Evolutionary conservation across 768 basidiomycete genomes (phyloP).

Genomic region (Boletus fagicola): DNA sequence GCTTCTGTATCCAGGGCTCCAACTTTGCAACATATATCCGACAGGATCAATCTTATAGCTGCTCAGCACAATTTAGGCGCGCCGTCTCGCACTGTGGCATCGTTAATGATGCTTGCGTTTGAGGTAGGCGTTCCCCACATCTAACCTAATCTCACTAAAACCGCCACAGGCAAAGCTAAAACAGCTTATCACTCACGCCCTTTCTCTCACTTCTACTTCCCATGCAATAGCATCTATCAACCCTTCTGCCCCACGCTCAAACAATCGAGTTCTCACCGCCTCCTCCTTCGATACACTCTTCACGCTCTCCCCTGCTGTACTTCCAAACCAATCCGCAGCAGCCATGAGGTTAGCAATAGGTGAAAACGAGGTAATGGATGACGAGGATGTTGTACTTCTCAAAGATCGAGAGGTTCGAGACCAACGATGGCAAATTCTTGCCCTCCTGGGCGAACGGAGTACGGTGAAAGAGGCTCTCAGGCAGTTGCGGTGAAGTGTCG

Average conservation of each 20-base stretch:
- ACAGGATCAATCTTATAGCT: constrained; percentile 77
- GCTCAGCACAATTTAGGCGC: constrained; percentile 68
- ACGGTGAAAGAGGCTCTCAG: constrained; percentile 60
- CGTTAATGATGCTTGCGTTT: constrained; percentile 72
- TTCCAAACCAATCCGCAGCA: constrained; percentile 78
- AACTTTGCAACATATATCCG: constrained; percentile 72
- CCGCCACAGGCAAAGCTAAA: constrained; percentile 69
- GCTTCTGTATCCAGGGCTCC: constrained; percentile 70
- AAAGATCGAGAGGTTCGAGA: constrained; percentile 67
- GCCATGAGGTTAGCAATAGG: constrained; percentile 67
- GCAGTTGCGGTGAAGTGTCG: constrained; percentile 30
- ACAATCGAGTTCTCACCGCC: constrained; percentile 51
- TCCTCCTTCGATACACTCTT: constrained; percentile 77
- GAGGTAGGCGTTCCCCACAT: constrained; percentile 48
- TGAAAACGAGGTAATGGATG: constrained; percentile 45
- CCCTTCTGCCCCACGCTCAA: constrained; percentile 47
- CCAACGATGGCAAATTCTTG: constrained; percentile 75
- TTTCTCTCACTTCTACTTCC: constrained; percentile 74
- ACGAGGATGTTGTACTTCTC: constrained; percentile 49
- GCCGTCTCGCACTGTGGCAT: constrained; percentile 61
- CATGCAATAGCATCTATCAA: constrained; percentile 74
- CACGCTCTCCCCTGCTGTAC: constrained; percentile 69
- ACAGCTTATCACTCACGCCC: constrained; percentile 76
- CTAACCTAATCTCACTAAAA: not conserved
- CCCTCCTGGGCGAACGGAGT: constrained; percentile 70